Conservation (phyloP, 2,329 filamentous ascomycete species). For the Ceratocystis smalleyi region DNA sequence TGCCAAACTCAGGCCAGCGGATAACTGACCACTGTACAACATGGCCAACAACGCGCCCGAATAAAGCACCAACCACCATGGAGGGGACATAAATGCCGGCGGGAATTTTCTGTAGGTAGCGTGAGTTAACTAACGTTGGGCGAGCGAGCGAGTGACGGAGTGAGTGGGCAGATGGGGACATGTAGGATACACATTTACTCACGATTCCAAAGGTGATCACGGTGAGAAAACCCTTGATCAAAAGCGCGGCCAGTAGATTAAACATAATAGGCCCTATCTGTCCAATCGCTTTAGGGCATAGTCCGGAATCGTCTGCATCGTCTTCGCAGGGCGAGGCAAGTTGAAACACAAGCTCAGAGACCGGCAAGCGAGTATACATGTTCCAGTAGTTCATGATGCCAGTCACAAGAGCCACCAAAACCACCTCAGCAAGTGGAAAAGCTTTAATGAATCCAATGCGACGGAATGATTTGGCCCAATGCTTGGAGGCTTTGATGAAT, state of each 20-base stretch:
- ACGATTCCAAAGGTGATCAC: constrained; percentile 82
- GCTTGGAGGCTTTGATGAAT: constrained; percentile 88
- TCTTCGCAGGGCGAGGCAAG: constrained; percentile 75
- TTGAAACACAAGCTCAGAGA: constrained; percentile 81
- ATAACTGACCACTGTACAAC: constrained; percentile 67
- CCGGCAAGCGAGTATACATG: constrained; percentile 69
- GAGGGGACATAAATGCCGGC: constrained; percentile 96
- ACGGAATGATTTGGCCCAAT: constrained; percentile 82
- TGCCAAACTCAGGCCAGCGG: constrained; percentile 49
- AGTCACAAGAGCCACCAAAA: constrained; percentile 72
- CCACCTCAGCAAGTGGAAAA: constrained; percentile 72
- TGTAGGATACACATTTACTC: constrained; percentile 23
- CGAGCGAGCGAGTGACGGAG: not conserved
- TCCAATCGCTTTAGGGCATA: constrained; percentile 58
- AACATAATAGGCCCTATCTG: constrained; percentile 65
- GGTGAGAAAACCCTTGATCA: constrained; percentile 81
- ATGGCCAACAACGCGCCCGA: constrained; percentile 80
- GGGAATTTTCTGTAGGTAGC: constrained; percentile 54
- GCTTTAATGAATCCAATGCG: constrained; percentile 65
- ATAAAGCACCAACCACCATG: constrained; percentile 91
- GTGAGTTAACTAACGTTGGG: not conserved
- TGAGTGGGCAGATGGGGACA: no score
- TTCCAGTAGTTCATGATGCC: constrained; percentile 89
- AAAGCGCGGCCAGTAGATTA: constrained; percentile 59
- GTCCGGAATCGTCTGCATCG: constrained; percentile 45